A percentile compares a stretch with the other conserved stretches of the same genome.
phyloP scores from a whole-genome alignment of 805 yeast genomes.

The Candida easanensis region DNA sequence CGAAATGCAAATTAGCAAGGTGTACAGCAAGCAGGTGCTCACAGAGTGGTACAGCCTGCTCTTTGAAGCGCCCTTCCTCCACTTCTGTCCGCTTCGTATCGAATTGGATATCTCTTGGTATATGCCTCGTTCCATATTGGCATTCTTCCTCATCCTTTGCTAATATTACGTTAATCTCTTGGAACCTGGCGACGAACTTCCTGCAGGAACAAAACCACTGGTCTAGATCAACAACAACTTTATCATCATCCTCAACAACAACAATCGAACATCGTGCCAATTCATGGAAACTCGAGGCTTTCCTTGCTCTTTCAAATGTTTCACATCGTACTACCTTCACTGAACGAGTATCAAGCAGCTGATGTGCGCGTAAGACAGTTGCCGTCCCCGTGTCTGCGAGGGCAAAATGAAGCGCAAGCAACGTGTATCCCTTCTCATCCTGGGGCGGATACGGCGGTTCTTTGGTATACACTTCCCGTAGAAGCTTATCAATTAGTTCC shows the following conservation, averaged over 20 bases:
- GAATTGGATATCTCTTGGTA: slow-evolving; percentile 2
- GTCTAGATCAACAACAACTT: slow-evolving; percentile 9
- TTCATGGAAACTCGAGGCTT: neutral
- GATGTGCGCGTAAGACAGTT: too few species aligned
- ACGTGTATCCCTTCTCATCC: neutral
- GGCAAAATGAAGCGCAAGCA: slow-evolving; percentile 16
- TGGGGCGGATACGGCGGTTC: slow-evolving; percentile 1
- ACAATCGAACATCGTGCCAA: neutral
- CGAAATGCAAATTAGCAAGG: slow-evolving; percentile 2
- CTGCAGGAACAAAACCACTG: slow-evolving; percentile 24
- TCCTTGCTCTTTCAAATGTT: too few species aligned
- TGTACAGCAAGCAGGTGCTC: slow-evolving; percentile 12
- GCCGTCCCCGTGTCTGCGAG: slow-evolving; percentile 4
- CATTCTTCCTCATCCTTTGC: neutral
- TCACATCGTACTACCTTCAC: too few species aligned
- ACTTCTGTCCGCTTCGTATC: neutral
- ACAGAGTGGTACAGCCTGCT: slow-evolving; percentile 12
- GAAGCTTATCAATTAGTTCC: neutral
- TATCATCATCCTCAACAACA: slow-evolving; percentile 1
- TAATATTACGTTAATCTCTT: neutral
- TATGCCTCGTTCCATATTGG: neutral
- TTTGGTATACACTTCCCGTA: neutral
- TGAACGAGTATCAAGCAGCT: too few species aligned
- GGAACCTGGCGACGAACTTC: neutral
- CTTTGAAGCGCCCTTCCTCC: neutral